phyloP scores from a whole-genome alignment of 495 filamentous ascomycete genomes.

The Acidomyces sp. region DNA sequence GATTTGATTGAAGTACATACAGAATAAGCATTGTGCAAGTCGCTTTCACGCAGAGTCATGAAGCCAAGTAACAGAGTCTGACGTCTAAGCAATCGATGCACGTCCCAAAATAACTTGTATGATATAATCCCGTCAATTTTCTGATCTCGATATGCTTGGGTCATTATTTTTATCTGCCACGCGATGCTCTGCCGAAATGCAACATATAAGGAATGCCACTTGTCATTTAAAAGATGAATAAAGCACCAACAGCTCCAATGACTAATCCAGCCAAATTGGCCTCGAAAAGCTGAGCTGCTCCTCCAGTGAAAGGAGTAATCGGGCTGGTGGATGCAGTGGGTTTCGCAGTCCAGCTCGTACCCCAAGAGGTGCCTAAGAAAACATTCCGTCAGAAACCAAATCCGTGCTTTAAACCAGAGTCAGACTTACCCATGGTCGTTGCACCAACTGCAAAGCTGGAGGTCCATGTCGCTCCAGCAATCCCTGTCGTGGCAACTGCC shows the following conservation, averaged over 20 bases:
- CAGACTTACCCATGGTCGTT: too few relatives aligned
- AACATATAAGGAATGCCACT: too few relatives aligned
- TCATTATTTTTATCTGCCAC: neutral
- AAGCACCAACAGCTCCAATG: slow-evolving; percentile 21
- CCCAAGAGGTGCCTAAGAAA: slow-evolving; percentile 14
- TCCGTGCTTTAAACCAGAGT: too few relatives aligned
- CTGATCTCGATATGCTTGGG: neutral
- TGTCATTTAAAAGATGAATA: slow-evolving; percentile 26
- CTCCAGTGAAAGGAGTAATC: slow-evolving; percentile 23
- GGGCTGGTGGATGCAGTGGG: slow-evolving; percentile 3
- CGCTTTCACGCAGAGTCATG: slow-evolving; percentile 11
- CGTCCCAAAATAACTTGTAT: neutral
- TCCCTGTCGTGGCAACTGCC: neutral
- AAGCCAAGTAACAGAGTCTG: slow-evolving; percentile 1
- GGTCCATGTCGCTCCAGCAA: too few relatives aligned
- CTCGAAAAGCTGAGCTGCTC: slow-evolving; percentile 17
- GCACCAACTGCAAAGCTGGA: slow-evolving; percentile 2
- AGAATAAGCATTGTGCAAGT: slow-evolving; percentile 7
- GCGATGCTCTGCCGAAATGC: neutral
- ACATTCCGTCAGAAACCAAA: too few relatives aligned
- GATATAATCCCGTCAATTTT: neutral
- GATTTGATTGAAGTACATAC: too few relatives aligned
- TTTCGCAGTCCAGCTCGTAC: slow-evolving; percentile 7
- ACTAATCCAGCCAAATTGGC: slow-evolving; percentile 12
- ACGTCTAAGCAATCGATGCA: neutral